These are phyloP conservation scores for Psilocybe tampanensis DNA, from an alignment of 768 basidiomycete genomes.

Conservation along the genomic window DNA sequence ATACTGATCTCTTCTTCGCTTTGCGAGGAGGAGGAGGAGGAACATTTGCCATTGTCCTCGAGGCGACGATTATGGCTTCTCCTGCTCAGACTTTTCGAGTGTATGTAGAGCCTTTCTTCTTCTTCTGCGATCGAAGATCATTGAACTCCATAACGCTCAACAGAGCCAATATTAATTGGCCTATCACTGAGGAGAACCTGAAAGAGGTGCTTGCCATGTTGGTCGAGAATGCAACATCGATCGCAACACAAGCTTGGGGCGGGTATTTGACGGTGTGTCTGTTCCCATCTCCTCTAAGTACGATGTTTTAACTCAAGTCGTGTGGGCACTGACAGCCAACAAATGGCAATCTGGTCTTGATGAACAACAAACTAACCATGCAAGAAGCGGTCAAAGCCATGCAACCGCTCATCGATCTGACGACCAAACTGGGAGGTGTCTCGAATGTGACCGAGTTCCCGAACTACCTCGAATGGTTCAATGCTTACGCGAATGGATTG, in stretches of 20 bases:
- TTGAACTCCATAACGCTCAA: constrained; percentile 8
- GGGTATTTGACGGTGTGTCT: constrained; percentile 31
- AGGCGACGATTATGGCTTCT: constrained; percentile 36
- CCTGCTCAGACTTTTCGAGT: constrained; percentile 27
- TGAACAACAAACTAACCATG: constrained; percentile 28
- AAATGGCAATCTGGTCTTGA: constrained; percentile 25
- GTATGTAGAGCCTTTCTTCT: constrained; percentile 5
- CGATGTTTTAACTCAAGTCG: not conserved
- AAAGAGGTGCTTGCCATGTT: constrained; percentile 37
- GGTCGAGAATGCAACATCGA: constrained; percentile 39
- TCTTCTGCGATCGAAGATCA: not conserved
- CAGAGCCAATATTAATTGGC: constrained; percentile 38
- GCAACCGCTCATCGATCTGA: constrained; percentile 22
- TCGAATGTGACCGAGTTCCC: constrained; percentile 25
- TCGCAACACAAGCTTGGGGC: constrained; percentile 53
- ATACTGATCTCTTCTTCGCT: constrained; percentile 58
- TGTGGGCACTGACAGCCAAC: too few relatives aligned
- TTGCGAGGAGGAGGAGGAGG: constrained; percentile 53
- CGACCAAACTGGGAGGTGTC: constrained; percentile 18
- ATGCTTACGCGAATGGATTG: constrained; percentile 18
- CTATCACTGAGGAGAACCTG: constrained; percentile 26
- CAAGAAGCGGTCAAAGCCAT: constrained; percentile 28
- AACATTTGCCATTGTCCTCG: constrained; percentile 47
- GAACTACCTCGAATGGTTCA: constrained; percentile 22
- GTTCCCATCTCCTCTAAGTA: not conserved